Evolutionary conservation across 2,329 filamentous ascomycete genomes (phyloP), one percentile per base, ranked within the genome.

Genomic region (Aspergillus amoenus): DNA sequence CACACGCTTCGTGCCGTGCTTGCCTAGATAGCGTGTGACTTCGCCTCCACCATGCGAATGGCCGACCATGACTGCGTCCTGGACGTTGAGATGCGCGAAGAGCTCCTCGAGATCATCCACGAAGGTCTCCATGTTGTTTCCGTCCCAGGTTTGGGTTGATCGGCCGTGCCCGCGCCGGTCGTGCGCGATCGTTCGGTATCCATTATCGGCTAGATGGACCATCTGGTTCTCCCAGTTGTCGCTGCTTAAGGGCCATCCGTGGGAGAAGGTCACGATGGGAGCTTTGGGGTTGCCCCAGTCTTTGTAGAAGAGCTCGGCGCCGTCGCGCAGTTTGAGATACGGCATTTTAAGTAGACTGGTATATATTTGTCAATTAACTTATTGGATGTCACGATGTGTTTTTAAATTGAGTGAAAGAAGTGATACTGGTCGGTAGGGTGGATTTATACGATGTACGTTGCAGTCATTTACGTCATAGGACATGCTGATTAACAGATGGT

Each of bases 41-140:
- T 79, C 76, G 34, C 76, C 76, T 27, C 76, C 76, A 7, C 75
- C 76, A 4, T 74, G 75, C 3, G 74, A 76, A 51, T 76, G 73
- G 3, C 74, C 74, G 4, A 76, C 71, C 64, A 77, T 68, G 54
- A 70, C 66, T 17, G 66, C 69, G 41, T 73, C 61, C 40, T 69
- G 68, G 13, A 75, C 57, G n/a, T 73, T 62, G 1, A 76, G 70
- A 41, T 73, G 59, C 30, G 68, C 68, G 49, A 77, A 71, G 0
- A 77, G 66, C 53, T 70, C 63, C 27, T 66, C 22, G 2, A 77
- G 69, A 52, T 78, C 75, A 46, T 76, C 70, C 48, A 73, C 69
- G 54, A 73, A 78, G 17, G 67, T 73, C 49, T 77, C 70, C 70
- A 77, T 75, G 59, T 76, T 67, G 58, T 75, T 73, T 12, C 73